phyloP scores from a whole-genome alignment of 169 alveolate species.

The Eimeria tenella region DNA sequence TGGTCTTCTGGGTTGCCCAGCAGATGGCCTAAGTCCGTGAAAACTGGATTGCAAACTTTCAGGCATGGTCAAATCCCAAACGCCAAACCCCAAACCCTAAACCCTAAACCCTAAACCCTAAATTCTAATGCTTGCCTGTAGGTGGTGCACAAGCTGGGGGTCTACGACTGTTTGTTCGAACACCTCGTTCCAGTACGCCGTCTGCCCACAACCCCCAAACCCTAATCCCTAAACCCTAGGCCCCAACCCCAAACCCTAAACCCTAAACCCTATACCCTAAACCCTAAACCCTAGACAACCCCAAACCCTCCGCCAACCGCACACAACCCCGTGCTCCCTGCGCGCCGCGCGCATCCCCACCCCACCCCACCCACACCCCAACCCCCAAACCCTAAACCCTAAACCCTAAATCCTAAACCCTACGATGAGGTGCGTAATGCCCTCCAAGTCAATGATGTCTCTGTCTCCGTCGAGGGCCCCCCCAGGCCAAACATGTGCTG shows the following conservation, averaged over 20 bases:
- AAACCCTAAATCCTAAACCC: not conserved
- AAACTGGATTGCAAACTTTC: no score
- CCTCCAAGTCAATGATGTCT: constrained; percentile 43
- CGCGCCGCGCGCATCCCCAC: not conserved
- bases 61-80: no score
- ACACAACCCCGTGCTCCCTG: not conserved
- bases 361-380: not conserved
- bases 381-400: constrained; percentile 11
- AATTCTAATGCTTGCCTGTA: constrained; percentile 55
- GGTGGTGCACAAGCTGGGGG: constrained; percentile 41
- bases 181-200: constrained; percentile 68
- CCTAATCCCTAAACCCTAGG: not conserved
- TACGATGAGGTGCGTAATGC: constrained; percentile 36
- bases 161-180: constrained; percentile 31
- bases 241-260: not conserved
- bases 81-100: constrained; percentile 23
- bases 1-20: no score
- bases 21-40: no score
- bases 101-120: constrained; percentile 32
- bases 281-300: not conserved
- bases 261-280: not conserved
- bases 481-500: constrained; percentile 42
- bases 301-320: no score
- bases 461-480: constrained; percentile 7
- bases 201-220: not conserved